phyloP scores from a whole-genome alignment of 2,329 filamentous ascomycete species.

The Fusarium pseudoanthophilum region DNA sequence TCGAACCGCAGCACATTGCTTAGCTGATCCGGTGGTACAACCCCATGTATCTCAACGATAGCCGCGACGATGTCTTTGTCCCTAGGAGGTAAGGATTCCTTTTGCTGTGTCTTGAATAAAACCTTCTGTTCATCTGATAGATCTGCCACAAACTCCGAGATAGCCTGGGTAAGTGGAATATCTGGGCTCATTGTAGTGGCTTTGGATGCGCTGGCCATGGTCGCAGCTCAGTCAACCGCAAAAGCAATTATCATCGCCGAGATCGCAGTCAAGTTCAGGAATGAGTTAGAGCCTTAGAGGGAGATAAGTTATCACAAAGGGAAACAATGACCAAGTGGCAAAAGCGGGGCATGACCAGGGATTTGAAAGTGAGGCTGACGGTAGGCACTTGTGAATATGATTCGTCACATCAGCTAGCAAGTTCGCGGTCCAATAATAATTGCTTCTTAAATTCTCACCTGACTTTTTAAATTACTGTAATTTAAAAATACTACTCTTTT shows the following conservation, averaged over 20 bases:
- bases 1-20: too few species aligned
- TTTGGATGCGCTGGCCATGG: not conserved
- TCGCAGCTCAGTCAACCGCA: not conserved
- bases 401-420: not conserved
- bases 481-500: not conserved
- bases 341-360: not conserved
- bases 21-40: too few species aligned
- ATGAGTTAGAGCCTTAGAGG: not conserved
- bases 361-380: not conserved
- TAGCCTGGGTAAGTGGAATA: not conserved
- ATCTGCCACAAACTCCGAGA: not conserved
- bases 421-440: not conserved
- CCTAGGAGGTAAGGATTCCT: too few species aligned
- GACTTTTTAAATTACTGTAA: not conserved
- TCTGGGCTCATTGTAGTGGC: not conserved
- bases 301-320: not conserved
- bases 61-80: too few species aligned
- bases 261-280: not conserved
- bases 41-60: too few species aligned
- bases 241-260: not conserved
- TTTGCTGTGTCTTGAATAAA: not conserved
- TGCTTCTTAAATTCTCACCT: not conserved
- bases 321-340: rapidly evolving
- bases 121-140: not conserved
- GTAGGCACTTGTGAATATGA: not conserved